These are phyloP conservation scores for Wickerhamomyces hampshirensis DNA, from an alignment of 805 yeast genomes.

Conservation along the genomic window DNA sequence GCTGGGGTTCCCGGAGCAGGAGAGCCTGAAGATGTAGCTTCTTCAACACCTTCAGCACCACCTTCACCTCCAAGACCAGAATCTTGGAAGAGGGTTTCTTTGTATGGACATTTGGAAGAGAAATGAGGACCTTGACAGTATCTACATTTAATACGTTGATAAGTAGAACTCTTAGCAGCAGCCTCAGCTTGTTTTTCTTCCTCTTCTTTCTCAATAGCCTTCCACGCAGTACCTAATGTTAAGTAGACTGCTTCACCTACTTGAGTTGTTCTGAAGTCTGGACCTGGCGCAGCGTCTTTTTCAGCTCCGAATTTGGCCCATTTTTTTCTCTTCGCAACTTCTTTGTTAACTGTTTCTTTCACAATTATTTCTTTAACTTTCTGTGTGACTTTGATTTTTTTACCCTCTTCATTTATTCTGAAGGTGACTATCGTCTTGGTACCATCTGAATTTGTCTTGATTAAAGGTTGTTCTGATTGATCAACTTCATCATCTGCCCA, in stretches of 20 bases:
- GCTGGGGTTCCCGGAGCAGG: constrained; percentile 30
- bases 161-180: constrained; percentile 39
- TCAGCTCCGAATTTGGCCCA: constrained; percentile 91
- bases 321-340: constrained; percentile 79
- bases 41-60: constrained; percentile 34
- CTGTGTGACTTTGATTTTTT: constrained; percentile 84
- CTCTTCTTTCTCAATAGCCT: constrained; percentile 69
- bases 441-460: constrained; percentile 78
- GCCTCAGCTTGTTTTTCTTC: constrained; percentile 47
- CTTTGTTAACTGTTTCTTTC: constrained; percentile 77
- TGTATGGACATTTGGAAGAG: constrained; percentile 94
- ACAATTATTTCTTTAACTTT: constrained; percentile 72
- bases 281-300: constrained; percentile 69
- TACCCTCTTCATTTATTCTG: constrained; percentile 70
- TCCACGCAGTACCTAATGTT: constrained; percentile 72
- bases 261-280: constrained; percentile 83
- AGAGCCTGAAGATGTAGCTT: constrained; percentile 46
- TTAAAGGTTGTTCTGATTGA: constrained; percentile 58
- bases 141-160: constrained; percentile 66
- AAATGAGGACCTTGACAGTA: constrained; percentile 91
- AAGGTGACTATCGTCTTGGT: constrained; percentile 83
- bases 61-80: constrained; percentile 33
- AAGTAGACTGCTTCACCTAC: constrained; percentile 80
- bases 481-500: constrained; percentile 49
- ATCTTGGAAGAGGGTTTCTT: constrained; percentile 67